Percentiles rank a stretch among this genome's conserved stretches.
These are phyloP conservation scores for Didymellaceae sp. DNA, from an alignment of 2,329 filamentous ascomycete species.

Conservation along the genomic window DNA sequence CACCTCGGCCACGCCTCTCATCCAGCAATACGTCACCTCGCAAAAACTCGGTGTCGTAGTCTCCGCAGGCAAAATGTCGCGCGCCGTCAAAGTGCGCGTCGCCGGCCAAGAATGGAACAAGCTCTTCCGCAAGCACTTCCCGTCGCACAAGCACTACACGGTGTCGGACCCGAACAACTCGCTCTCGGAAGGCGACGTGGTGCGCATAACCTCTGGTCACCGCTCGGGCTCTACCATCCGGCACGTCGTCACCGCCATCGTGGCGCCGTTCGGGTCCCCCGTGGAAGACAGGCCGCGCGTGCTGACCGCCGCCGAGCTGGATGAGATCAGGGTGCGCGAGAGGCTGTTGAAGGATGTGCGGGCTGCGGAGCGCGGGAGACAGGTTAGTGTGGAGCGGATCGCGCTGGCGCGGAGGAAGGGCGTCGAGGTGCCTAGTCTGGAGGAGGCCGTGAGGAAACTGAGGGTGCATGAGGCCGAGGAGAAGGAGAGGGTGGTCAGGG, in stretches of 20 bases:
- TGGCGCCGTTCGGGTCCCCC: slow-evolving; percentile 71
- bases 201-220: slow-evolving; percentile 72
- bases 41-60: slow-evolving; percentile 69
- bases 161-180: slow-evolving; percentile 81
- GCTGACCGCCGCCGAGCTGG: slow-evolving; percentile 67
- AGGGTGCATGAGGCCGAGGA: slow-evolving; percentile 29
- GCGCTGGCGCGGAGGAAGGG: slow-evolving; percentile 37
- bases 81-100: slow-evolving; percentile 79
- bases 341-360: slow-evolving; percentile 65
- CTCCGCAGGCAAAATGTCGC: slow-evolving; percentile 77
- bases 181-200: slow-evolving; percentile 75
- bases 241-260: slow-evolving; percentile 76
- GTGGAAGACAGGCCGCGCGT: slow-evolving; percentile 70
- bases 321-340: slow-evolving; percentile 61
- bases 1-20: slow-evolving; percentile 28
- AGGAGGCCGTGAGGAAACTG: slow-evolving; percentile 40
- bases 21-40: slow-evolving; percentile 37
- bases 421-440: slow-evolving; percentile 36
- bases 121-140: slow-evolving; percentile 75
- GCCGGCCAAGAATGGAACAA: slow-evolving; percentile 75
- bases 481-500: slow-evolving; percentile 20
- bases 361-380: slow-evolving; percentile 48
- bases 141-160: slow-evolving; percentile 68
- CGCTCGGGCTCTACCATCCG: slow-evolving; percentile 70
- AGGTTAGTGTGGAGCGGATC: slow-evolving; percentile 37